Evolutionary conservation across 2,329 filamentous ascomycete species (phyloP).

Genomic region (Scorias spongiosa): DNA sequence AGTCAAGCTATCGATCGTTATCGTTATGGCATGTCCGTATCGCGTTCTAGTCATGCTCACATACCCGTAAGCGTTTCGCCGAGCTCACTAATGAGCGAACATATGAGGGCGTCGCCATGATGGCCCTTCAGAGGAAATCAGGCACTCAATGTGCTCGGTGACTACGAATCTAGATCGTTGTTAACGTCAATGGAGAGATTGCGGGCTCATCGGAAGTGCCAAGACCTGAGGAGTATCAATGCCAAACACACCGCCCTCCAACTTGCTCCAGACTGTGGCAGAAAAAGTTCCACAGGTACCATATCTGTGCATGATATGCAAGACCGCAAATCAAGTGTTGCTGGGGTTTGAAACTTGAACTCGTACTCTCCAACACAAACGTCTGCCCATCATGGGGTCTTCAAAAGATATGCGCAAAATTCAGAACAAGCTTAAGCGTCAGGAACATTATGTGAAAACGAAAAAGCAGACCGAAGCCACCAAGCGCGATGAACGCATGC

Average conservation of each 20-base stretch:
- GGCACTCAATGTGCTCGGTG: not conserved
- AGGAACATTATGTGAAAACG: conserved; percentile 62
- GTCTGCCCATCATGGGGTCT: conserved; percentile 8
- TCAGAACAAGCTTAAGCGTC: conserved; percentile 52
- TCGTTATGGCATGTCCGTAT: not conserved
- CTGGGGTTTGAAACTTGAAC: not conserved
- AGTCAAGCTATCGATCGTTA: conserved; percentile 11
- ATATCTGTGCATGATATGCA: not conserved
- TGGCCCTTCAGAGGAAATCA: conserved; percentile 4
- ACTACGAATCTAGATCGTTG: not conserved
- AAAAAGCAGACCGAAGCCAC: conserved; percentile 63
- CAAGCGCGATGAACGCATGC: conserved; percentile 62
- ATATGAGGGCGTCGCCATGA: conserved; percentile 30
- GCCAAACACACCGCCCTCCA: not conserved
- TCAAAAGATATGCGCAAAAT: conserved; percentile 18
- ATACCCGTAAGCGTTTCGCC: conserved; percentile 28
- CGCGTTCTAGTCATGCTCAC: not conserved
- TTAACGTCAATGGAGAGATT: not conserved
- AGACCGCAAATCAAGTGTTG: not conserved
- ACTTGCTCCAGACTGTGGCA: not conserved
- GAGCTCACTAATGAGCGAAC: conserved; percentile 28
- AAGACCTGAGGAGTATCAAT: not conserved
- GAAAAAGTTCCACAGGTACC: not conserved
- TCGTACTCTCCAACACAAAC: not conserved
- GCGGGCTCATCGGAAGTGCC: conserved; percentile 1